A percentile compares a stretch with the other conserved stretches of the same genome.
Evolutionary conservation across 805 yeast species (phyloP).

Genomic region (Metschnikowia cerradonensis): DNA sequence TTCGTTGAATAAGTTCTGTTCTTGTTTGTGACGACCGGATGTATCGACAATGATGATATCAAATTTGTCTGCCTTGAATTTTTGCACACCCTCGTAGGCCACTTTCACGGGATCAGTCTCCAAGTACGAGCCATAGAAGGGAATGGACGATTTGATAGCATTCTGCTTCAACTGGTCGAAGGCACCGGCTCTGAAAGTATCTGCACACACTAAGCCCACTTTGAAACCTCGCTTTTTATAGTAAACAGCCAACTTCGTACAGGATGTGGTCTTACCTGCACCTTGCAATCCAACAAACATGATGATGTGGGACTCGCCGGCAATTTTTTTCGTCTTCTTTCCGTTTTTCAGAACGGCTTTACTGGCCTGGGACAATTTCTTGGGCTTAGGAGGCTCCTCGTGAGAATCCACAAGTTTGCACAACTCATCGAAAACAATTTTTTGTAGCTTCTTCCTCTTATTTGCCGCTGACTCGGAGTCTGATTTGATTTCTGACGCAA

Average conservation of each 20-base stretch:
- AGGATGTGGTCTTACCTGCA: conserved; percentile 97
- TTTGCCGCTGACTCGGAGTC: conserved; percentile 47
- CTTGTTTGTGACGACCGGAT: conserved; percentile 97
- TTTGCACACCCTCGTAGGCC: conserved; percentile 85
- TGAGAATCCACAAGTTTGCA: conserved; percentile 79
- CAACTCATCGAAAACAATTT: conserved; percentile 90
- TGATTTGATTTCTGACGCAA: conserved; percentile 53
- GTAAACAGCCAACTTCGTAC: conserved; percentile 93
- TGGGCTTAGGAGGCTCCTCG: conserved; percentile 68
- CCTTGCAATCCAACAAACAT: conserved; percentile 99
- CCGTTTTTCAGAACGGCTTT: conserved; percentile 24
- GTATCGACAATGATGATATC: conserved; percentile 95
- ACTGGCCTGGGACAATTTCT: conserved; percentile 52
- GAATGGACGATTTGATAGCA: conserved; percentile 91
- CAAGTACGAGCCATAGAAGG: conserved; percentile 90
- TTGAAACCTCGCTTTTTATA: conserved; percentile 91
- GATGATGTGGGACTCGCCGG: conserved; percentile 51
- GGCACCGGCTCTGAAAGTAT: conserved; percentile 99
- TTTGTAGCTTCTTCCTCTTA: conserved; percentile 81
- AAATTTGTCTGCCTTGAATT: conserved; percentile 85
- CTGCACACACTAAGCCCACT: conserved; percentile 97
- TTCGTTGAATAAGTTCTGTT: conserved; percentile 83
- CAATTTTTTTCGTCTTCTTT: conserved; percentile 20
- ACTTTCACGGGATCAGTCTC: conserved; percentile 95
- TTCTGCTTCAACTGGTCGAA: conserved; percentile 97